These are phyloP conservation scores for Epichloe uncinata DNA, from an alignment of 2,329 filamentous ascomycete genomes.

Conservation along the genomic window DNA sequence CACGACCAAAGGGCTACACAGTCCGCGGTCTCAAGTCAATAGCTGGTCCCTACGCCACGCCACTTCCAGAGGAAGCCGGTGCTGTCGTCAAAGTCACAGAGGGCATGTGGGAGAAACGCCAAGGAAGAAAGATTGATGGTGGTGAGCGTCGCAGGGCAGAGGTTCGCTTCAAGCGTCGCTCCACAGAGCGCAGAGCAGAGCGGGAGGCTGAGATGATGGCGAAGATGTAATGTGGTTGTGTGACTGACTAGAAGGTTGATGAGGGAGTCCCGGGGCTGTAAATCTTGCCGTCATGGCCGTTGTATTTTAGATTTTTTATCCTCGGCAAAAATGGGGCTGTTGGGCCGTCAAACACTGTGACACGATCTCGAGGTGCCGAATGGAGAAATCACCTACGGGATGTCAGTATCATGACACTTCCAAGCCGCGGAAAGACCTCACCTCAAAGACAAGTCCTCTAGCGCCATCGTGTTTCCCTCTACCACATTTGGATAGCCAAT, in stretches of 20 bases:
- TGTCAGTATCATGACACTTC: too few relatives aligned
- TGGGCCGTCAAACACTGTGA: too few relatives aligned
- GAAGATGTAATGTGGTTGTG: constrained; percentile 14
- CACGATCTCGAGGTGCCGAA: too few relatives aligned
- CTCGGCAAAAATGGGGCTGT: too few relatives aligned
- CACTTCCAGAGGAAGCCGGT: constrained; percentile 49
- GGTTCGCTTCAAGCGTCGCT: constrained; percentile 73
- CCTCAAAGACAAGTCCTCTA: too few relatives aligned
- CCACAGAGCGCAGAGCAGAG: constrained; percentile 63
- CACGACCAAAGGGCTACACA: constrained; percentile 36
- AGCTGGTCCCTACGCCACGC: constrained; percentile 59
- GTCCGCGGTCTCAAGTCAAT: constrained; percentile 58
- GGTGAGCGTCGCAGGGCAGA: constrained; percentile 83
- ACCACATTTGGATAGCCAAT: too few relatives aligned
- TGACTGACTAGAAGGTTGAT: background rate
- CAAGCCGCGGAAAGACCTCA: too few relatives aligned
- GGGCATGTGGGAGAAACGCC: constrained; percentile 83
- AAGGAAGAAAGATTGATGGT: constrained; percentile 86
- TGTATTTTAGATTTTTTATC: constrained; percentile 2
- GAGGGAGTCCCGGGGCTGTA: background rate
- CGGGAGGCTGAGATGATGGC: constrained; percentile 28
- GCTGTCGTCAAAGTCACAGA: constrained; percentile 61
- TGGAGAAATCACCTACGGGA: too few relatives aligned
- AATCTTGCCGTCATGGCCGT: background rate
- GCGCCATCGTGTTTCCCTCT: too few relatives aligned